A percentile compares a stretch with the other conserved stretches of the same genome.
Evolutionary conservation across 345 rosid species (phyloP).

Genomic region (Bruguiera gymnorhiza): DNA sequence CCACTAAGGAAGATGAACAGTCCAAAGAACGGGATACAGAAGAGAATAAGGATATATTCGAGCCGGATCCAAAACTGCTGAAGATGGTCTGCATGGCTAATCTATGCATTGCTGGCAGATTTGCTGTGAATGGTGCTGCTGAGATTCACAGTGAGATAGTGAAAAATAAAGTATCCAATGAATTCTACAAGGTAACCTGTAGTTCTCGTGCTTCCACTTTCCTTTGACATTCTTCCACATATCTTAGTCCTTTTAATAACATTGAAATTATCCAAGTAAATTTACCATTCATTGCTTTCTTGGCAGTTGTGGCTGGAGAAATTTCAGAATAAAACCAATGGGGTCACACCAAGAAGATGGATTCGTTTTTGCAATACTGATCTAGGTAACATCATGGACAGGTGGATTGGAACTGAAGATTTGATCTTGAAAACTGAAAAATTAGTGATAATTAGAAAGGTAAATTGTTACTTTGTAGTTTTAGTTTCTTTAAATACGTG

Average conservation of each 20-base stretch:
- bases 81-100: slow-evolving; percentile 49
- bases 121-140: slow-evolving; percentile 81
- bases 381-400: slow-evolving; percentile 40
- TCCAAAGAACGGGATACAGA: slow-evolving; percentile 15
- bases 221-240: too few relatives aligned
- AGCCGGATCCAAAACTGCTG: slow-evolving; percentile 34
- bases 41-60: slow-evolving; percentile 20
- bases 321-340: slow-evolving; percentile 55
- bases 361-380: slow-evolving; percentile 48
- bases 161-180: slow-evolving; percentile 63
- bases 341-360: slow-evolving; percentile 60
- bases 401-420: slow-evolving; percentile 49
- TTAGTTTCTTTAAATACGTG: not conserved
- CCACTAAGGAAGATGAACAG: slow-evolving; percentile 23
- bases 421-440: slow-evolving; percentile 43
- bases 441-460: slow-evolving; percentile 33
- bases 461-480: slow-evolving; percentile 4
- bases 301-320: slow-evolving; percentile 54
- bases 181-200: slow-evolving; percentile 47
- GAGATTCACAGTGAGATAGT: slow-evolving; percentile 79
- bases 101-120: slow-evolving; percentile 60
- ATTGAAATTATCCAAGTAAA: not conserved
- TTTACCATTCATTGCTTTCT: not conserved
- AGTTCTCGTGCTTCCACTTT: too few relatives aligned
- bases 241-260: too few relatives aligned